Percentiles rank a stretch among this genome's conserved stretches.
phyloP scores from a whole-genome alignment of 805 yeast genomes.

The Zygoascus flipseniorum region DNA sequence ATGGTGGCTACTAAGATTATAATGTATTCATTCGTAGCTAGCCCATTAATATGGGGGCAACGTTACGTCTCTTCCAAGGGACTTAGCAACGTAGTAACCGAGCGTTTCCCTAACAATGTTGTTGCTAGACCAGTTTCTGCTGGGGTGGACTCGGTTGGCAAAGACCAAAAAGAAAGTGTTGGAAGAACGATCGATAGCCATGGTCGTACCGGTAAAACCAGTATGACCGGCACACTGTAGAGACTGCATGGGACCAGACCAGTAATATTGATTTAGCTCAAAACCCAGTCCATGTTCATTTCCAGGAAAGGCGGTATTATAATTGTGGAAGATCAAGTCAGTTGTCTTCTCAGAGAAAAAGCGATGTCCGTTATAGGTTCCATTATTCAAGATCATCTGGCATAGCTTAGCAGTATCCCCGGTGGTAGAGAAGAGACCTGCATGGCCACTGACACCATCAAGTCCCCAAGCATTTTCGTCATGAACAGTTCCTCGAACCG shows the following conservation, averaged over 20 bases:
- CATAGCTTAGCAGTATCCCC: conserved; percentile 8
- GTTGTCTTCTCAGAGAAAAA: background rate
- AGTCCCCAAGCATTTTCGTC: conserved; percentile 13
- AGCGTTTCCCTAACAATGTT: conserved; percentile 7
- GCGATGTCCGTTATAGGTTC: background rate
- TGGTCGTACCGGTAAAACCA: conserved; percentile 15
- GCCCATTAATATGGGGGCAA: background rate
- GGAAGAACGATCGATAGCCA: conserved; percentile 7
- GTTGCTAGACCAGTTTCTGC: conserved; percentile 5
- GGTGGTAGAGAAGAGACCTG: conserved; percentile 11
- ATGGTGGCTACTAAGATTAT: background rate
- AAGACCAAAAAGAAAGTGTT: conserved; percentile 9
- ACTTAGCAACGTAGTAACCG: conserved; percentile 7
- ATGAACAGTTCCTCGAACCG: conserved; percentile 13
- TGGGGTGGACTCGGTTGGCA: conserved; percentile 13
- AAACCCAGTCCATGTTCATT: conserved; percentile 14
- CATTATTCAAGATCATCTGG: conserved; percentile 6
- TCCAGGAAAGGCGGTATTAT: conserved; percentile 6
- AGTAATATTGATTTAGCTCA: conserved; percentile 11
- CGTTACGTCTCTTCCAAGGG: conserved; percentile 4
- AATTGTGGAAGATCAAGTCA: conserved; percentile 2
- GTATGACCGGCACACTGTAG: conserved; percentile 11
- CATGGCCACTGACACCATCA: conserved; percentile 11
- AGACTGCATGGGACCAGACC: conserved; percentile 10
- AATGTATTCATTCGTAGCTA: no score